Evolutionary conservation across 768 basidiomycete genomes (phyloP), one percentile per base, ranked within the genome.

Genomic region (Auricularia auricula-judae): DNA sequence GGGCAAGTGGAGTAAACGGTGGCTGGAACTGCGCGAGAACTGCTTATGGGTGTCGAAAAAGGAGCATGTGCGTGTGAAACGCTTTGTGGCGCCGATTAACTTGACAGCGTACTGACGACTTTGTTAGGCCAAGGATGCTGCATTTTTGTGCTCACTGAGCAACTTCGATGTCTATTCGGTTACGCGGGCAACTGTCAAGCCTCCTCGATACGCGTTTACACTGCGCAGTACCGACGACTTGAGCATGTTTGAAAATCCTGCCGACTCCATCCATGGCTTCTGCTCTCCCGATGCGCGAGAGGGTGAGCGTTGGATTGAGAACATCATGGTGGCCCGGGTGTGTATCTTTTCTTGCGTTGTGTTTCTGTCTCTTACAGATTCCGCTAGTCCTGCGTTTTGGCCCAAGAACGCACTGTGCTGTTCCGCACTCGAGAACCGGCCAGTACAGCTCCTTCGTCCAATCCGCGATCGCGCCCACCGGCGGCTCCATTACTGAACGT

Each of bases 1-100:
- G 65, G 93, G 93, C 42, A 97, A 97, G 75, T 99, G 96, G 97
- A 87, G 80, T 64, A 98, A 98, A 75, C 84, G 93, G 39, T 95
- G 87, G 85, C 79, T 99, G 71, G 85, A 87, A 70, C 82, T 97
- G 33, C 82, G 91, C 60, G 93, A 95, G 70, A 91, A 95, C 67
- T 83, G 84, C 66, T 71, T 98, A 63, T 96, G 87, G 82, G 72
- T 96, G 43, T 88, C 91, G 36, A 98, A 98, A 76, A 87, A 90
- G 18, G 93, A 97, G 63, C 88, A 84, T 72, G 93, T 94, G 68
- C 67, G 83, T 64, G 3, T 44, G 61, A 16, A 35, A 60, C 66
- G 61, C 21, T 35, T 65, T 29, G 35, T 56, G 18, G 29, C 43
- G 39, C 33, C 63, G 54, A 42, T 18, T 16, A 54, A 64, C 64